phyloP scores from a whole-genome alignment of 768 basidiomycete genomes.

The Crucibulum laeve region DNA sequence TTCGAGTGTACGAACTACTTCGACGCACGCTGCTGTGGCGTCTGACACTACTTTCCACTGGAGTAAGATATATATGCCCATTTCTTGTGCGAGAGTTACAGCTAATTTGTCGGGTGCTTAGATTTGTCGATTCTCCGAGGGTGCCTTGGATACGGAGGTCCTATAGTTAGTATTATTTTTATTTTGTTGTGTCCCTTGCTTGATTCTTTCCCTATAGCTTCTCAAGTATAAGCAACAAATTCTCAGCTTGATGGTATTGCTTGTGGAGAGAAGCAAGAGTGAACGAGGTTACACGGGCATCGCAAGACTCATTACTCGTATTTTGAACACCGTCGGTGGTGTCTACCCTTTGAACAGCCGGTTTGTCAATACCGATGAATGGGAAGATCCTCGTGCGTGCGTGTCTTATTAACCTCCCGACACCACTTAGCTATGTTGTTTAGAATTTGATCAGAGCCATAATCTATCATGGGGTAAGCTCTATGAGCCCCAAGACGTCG shows the following conservation, averaged over 20 bases:
- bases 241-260: slow-evolving; percentile 53
- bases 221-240: slow-evolving; percentile 66
- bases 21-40: slow-evolving; percentile 65
- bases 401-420: neutral
- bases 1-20: slow-evolving; percentile 79
- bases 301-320: slow-evolving; percentile 70
- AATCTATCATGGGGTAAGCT: slow-evolving; percentile 76
- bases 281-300: slow-evolving; percentile 86
- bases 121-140: slow-evolving; percentile 82
- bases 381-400: slow-evolving; percentile 67
- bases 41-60: slow-evolving; percentile 91
- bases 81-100: neutral
- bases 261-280: slow-evolving; percentile 77
- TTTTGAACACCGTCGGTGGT: slow-evolving; percentile 70
- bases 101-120: slow-evolving; percentile 19
- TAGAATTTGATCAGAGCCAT: slow-evolving; percentile 63
- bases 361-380: slow-evolving; percentile 80
- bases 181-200: slow-evolving; percentile 1
- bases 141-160: slow-evolving; percentile 72
- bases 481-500: slow-evolving; percentile 74
- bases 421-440: slow-evolving; percentile 4
- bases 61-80: slow-evolving; percentile 48
- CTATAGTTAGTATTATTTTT: slow-evolving; percentile 37
- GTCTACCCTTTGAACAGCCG: slow-evolving; percentile 76
- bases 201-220: slow-evolving; percentile 37